Base-by-base conservation (phyloP, 768 basidiomycete species). In the Xerocomus spinulosus region DNA sequence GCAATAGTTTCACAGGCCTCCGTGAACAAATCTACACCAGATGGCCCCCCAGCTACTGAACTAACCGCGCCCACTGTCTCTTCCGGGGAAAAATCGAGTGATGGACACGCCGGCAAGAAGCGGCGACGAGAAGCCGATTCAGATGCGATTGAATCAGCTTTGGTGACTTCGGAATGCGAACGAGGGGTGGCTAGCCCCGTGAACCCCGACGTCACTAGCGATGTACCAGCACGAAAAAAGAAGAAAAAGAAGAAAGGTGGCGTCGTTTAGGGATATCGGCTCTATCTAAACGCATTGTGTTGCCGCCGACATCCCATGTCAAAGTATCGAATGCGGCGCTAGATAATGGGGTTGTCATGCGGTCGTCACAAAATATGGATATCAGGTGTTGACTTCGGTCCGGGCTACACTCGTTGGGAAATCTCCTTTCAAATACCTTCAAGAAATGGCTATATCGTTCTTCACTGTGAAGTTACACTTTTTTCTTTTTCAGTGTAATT, bases 61-160 rank as follows among this genome's bases (percentile, higher is more conserved):
- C 33, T 37, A 10, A 34, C 15, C 8, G 6, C 4, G 6, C 24
- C 51, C 4, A 6, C 28, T 18, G 14, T 9, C 4, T 36, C 39
- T 3, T 30, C 17, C 17, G 18, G 21, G 2, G 38, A 4, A 13
- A 41, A 35, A 7, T 25, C 46, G 10, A 35, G 4, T 6, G 39
- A 44, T 12, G 12, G 2, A 0, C 37, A 12, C 7, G 9, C 29
- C 9, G 30, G 28, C 23, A 59, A 54, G 41, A 67, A 67, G 29
- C 63, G 63, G 9, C 40, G 2, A 8, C 59, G 49, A 1, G 61
- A 58, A 9, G 55, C 57, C 36, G 64, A 46, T 18, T 4, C 47
- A 2, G 51, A 55, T 4, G n/a, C 34, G 0, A 15, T 30, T 28
- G 46, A 18, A 1, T 29, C 23, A 1, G 28, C 26, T 17, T n/a